These are phyloP conservation scores for Leccinum solheimii DNA, from an alignment of 1,284 basidiomycete species.

Conservation along the genomic window DNA sequence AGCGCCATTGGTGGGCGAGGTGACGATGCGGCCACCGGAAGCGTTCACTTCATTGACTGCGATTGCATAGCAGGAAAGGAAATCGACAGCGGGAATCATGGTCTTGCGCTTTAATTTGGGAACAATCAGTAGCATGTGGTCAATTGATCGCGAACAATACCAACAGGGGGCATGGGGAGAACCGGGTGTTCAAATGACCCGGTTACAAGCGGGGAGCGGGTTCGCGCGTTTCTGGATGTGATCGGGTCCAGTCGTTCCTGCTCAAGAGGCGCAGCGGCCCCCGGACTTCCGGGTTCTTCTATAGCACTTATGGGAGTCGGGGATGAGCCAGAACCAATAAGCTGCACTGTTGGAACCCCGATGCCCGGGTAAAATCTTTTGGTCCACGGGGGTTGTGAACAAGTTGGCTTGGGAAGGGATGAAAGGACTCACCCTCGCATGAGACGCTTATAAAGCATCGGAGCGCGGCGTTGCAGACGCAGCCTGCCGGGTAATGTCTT, in stretches of 20 bases:
- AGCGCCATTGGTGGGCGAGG: slow-evolving; percentile 88
- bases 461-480: slow-evolving; percentile 77
- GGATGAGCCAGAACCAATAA: slow-evolving; percentile 46
- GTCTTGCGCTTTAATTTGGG: slow-evolving; percentile 62
- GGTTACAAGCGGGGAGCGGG: slow-evolving; percentile 56
- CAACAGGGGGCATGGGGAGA: slow-evolving; percentile 77
- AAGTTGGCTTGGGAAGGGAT: neutral
- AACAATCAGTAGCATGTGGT: slow-evolving; percentile 3
- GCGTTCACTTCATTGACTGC: slow-evolving; percentile 93
- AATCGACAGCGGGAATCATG: slow-evolving; percentile 92
- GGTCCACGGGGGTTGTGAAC: neutral
- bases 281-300: slow-evolving; percentile 43
- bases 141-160: slow-evolving; percentile 28
- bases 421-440: slow-evolving; percentile 70
- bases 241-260: slow-evolving; percentile 8
- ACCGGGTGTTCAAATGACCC: slow-evolving; percentile 84
- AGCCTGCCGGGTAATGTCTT: slow-evolving; percentile 83
- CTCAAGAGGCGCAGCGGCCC: slow-evolving; percentile 5
- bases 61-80: slow-evolving; percentile 90
- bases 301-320: slow-evolving; percentile 30
- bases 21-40: slow-evolving; percentile 90
- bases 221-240: slow-evolving; percentile 1
- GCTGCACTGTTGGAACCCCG: slow-evolving; percentile 40
- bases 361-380: slow-evolving; percentile 66
- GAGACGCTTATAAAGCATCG: slow-evolving; percentile 82